Conservation (phyloP, 1,284 basidiomycete species). For the Rhodotorula sp. region DNA sequence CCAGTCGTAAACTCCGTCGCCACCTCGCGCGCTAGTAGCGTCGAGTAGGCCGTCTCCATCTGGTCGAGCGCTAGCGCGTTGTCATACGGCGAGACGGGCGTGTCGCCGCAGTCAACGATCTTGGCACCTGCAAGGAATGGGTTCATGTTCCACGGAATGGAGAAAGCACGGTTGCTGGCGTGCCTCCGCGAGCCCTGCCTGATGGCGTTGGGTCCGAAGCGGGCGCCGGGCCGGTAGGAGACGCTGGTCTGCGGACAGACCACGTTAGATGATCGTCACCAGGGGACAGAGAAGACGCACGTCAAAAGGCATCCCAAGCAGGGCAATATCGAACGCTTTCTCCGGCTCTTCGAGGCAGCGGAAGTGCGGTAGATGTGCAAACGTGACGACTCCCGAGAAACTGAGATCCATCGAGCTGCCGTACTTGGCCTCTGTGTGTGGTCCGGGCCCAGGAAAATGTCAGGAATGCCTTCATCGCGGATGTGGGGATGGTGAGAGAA, state of each 20-base stretch:
- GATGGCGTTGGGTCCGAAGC: constrained; percentile 54
- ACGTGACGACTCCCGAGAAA: constrained; percentile 35
- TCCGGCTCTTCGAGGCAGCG: constrained; percentile 24
- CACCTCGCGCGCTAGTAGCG: constrained; percentile 29
- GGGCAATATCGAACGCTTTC: constrained; percentile 20
- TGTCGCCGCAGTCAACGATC: constrained; percentile 52
- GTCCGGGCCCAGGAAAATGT: not conserved
- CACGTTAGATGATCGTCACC: no score
- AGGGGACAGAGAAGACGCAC: not conserved
- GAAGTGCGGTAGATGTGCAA: constrained; percentile 31
- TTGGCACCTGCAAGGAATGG: constrained; percentile 20
- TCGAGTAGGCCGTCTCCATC: constrained; percentile 50
- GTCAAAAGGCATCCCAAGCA: constrained; percentile 37
- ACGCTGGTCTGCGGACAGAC: constrained; percentile 13
- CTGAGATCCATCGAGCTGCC: constrained; percentile 18
- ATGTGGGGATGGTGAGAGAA: not conserved
- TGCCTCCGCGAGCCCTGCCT: constrained; percentile 51
- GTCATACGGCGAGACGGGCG: constrained; percentile 55
- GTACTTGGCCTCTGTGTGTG: constrained; percentile 31
- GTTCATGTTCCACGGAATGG: constrained; percentile 36
- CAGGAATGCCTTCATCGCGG: not conserved
- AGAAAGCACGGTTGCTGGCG: constrained; percentile 39
- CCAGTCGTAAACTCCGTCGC: constrained; percentile 18
- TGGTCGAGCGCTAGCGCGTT: constrained; percentile 53
- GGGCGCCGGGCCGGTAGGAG: constrained; percentile 33